phyloP scores from a whole-genome alignment of 164 flowering plant genomes.

The Tetrastigma voinierianum region DNA sequence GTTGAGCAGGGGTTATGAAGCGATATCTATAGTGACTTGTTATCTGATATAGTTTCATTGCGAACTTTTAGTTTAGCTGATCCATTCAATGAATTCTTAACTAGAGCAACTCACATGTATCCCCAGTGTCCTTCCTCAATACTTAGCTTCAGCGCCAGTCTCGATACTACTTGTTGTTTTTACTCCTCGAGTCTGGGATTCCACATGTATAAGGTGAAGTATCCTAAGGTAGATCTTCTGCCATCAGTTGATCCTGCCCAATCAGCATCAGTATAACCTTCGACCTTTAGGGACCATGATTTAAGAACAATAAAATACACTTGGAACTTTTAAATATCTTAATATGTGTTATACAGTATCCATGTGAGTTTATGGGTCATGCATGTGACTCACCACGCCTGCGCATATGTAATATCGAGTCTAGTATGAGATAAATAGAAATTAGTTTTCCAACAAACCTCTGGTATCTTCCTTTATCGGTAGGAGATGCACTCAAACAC shows the following conservation, averaged over 20 bases:
- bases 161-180: not conserved
- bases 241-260: too few relatives aligned
- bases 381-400: conserved; percentile 6
- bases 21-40: not conserved
- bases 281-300: not conserved
- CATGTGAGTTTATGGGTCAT: not conserved
- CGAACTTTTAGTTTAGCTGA: too few relatives aligned
- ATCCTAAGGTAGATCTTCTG: too few relatives aligned
- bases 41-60: too few relatives aligned
- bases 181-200: too few relatives aligned
- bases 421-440: not conserved
- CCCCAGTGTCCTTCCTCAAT: not conserved
- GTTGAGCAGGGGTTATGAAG: not conserved
- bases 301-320: not conserved
- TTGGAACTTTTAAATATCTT: not conserved
- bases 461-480: not conserved
- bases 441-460: conserved; percentile 2
- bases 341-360: not conserved
- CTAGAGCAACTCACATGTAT: not conserved
- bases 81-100: too few relatives aligned
- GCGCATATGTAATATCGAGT: not conserved
- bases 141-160: not conserved
- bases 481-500: too few relatives aligned
- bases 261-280: not conserved
- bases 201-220: too few relatives aligned